phyloP scores from a whole-genome alignment of 1,284 basidiomycete genomes.

The Malassezia globosa region DNA sequence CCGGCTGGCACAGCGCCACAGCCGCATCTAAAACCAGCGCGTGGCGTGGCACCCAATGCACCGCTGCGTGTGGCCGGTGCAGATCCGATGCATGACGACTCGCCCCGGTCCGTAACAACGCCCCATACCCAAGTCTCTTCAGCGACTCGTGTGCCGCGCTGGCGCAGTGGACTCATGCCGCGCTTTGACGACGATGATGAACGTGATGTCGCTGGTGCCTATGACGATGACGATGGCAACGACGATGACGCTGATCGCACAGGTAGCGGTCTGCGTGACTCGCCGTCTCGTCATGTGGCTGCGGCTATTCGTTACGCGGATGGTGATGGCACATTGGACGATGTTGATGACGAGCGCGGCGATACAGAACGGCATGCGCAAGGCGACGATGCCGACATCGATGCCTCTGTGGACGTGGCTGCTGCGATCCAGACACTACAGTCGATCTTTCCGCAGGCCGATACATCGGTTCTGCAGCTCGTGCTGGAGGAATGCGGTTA shows the following conservation, averaged over 20 bases:
- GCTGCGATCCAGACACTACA: constrained; percentile 24
- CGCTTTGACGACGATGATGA: not conserved
- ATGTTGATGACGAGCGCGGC: not conserved
- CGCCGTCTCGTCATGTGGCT: constrained; percentile 14
- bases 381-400: no score
- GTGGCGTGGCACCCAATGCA: constrained; percentile 20
- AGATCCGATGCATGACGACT: not conserved
- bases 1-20: constrained; percentile 1
- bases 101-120: not conserved
- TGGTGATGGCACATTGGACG: not conserved
- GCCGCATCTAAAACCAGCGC: not conserved
- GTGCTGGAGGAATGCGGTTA: constrained; percentile 31
- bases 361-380: no score
- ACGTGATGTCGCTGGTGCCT: no score
- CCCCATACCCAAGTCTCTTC: not conserved
- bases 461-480: constrained; percentile 29
- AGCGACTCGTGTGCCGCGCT: constrained; percentile 1
- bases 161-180: constrained; percentile 4
- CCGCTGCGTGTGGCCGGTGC: constrained; percentile 10
- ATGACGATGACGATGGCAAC: not conserved
- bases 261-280: constrained; percentile 5
- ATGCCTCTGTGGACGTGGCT: constrained; percentile 6
- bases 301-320: constrained; percentile 6
- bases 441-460: constrained; percentile 35
- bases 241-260: no score